Percentiles rank a stretch among this genome's conserved stretches.
phyloP scores from a whole-genome alignment of 805 yeast species.

The Priceomyces fermenticarens region DNA sequence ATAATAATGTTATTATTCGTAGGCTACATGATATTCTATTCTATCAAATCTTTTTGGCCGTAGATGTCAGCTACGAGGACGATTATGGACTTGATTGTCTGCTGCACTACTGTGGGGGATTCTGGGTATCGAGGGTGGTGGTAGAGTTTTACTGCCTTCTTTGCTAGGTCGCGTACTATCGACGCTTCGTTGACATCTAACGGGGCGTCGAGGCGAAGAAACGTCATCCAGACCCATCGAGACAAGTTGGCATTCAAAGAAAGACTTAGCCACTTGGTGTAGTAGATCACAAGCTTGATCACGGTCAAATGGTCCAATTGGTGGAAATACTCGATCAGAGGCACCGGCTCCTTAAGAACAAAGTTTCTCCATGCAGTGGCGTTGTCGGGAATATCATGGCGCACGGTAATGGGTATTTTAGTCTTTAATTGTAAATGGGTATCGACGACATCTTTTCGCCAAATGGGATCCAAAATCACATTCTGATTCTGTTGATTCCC shows the following conservation, averaged over 20 bases:
- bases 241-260: conserved; percentile 23
- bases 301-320: conserved; percentile 28
- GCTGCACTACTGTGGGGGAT: conserved; percentile 12
- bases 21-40: too few species aligned
- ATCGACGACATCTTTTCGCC: background rate
- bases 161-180: conserved; percentile 34
- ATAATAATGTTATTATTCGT: too few species aligned
- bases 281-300: conserved; percentile 31
- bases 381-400: conserved; percentile 17
- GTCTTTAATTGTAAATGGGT: background rate
- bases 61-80: conserved; percentile 30
- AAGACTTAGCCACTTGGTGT: conserved; percentile 37
- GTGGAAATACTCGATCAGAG: conserved; percentile 19
- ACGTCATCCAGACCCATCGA: conserved; percentile 34
- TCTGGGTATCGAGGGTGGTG: conserved; percentile 7
- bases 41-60: conserved; percentile 32
- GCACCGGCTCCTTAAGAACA: conserved; percentile 27
- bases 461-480: background rate
- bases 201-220: conserved; percentile 32
- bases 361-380: conserved; percentile 30
- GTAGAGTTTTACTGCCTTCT: conserved; percentile 33
- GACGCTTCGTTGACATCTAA: conserved; percentile 32
- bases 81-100: conserved; percentile 29
- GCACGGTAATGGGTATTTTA: too few species aligned
- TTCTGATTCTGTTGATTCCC: background rate